Base-by-base conservation (phyloP, 2,329 filamentous ascomycete species). In the Colletotrichum filicis region DNA sequence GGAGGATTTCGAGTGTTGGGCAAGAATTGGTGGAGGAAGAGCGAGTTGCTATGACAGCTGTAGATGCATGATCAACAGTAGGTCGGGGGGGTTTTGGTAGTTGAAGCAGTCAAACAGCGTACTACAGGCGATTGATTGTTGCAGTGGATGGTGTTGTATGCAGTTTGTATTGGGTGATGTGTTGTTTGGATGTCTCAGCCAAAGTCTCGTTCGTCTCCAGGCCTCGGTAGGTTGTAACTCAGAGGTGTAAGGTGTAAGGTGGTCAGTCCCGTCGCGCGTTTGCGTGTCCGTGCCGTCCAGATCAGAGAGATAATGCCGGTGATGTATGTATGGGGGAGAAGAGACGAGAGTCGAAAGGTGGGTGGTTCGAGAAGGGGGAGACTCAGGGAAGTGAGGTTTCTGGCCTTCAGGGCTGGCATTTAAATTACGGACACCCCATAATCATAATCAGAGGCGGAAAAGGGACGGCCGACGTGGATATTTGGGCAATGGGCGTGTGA, bases 401-500 rank as follows among this genome's bases (percentile, higher is more conserved):
- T 73, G 60, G 24, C 46, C 66, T 49, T 73, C 70, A 73, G 70
- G 70, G 70, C 66, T 64, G 56, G 70, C 70, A 73, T 73, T 73
- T 70, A 73, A 73, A 73, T 73, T 73, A 70, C 69, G 66, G 66
- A 59, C 66, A 73, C 70, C 69, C 70, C 66, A 73, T 73, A 64
- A 72, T 70, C 58, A 66, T 66, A 73, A 73, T 57, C 55, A 59
- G 55, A 73, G 26, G 14, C 14, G 46, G 30, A 55, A 64, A 24
- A 46, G 66, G 66, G 42, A 49, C 42, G 42, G 42, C 42, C 42
- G 42, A 49, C 42, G 42, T 49, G 42, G 42, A 49, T 49, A 49
- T 49, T 49, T 49, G 42, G 42, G 42, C 42, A 49, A 49, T 49
- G 42, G 16, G 42, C 42, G 42, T 49, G 42, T 49, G 42, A 59